Percentiles rank a stretch among this genome's conserved stretches.
Conservation (phyloP, 1,284 basidiomycete genomes). For the Apiotrichum domesticum region DNA sequence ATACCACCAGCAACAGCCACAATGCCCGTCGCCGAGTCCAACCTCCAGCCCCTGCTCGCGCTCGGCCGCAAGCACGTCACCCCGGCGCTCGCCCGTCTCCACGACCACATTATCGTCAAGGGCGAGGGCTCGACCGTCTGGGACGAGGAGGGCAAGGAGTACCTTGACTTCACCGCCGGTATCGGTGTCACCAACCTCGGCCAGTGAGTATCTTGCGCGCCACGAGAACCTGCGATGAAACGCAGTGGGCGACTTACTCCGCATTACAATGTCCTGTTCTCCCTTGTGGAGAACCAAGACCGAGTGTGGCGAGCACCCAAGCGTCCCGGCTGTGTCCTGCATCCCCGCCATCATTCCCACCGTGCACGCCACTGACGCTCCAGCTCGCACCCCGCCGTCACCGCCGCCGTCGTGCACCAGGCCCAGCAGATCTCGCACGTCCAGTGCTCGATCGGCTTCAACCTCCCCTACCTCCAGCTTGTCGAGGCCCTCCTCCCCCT, state of each 20-base stretch:
- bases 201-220: constrained; percentile 9
- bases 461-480: constrained; percentile 18
- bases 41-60: constrained; percentile 20
- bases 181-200: constrained; percentile 54
- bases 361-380: constrained; percentile 18
- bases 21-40: constrained; percentile 18
- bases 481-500: constrained; percentile 20
- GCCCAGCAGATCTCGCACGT: constrained; percentile 71
- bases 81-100: constrained; percentile 30
- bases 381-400: constrained; percentile 77
- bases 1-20: neutral
- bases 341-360: neutral
- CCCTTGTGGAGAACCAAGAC: no score
- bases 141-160: constrained; percentile 57
- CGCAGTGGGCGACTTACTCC: no score
- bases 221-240: neutral
- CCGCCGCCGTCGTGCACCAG: constrained; percentile 75
- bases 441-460: constrained; percentile 50
- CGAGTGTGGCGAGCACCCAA: neutral
- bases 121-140: constrained; percentile 70
- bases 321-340: neutral
- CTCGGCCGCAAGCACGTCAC: constrained; percentile 27
- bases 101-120: constrained; percentile 63
- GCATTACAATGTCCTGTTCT: no score
- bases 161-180: constrained; percentile 78